These are phyloP conservation scores for Diutina siamensis DNA, from an alignment of 1,139 yeast genomes.

Conservation along the genomic window DNA sequence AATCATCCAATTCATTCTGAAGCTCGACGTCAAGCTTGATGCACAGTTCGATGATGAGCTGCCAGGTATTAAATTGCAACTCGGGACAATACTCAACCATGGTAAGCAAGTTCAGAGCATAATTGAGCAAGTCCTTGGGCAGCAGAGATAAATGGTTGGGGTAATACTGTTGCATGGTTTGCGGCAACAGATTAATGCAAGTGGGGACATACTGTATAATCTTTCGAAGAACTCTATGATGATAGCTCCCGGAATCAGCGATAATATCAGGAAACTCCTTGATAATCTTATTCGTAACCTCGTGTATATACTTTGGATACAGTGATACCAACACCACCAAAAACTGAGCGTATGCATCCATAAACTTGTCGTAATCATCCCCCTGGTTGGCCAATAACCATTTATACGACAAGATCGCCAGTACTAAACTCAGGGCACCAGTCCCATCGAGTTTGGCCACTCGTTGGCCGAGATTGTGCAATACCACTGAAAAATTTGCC, in stretches of 20 bases:
- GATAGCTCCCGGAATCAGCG: conserved; percentile 18
- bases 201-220: conserved; percentile 73
- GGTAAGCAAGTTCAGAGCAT: conserved; percentile 50
- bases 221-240: conserved; percentile 56
- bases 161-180: conserved; percentile 44
- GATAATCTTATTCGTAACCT: conserved; percentile 59
- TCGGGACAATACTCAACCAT: conserved; percentile 65
- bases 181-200: conserved; percentile 54
- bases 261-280: conserved; percentile 36
- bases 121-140: conserved; percentile 43
- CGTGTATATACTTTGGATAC: conserved; percentile 80
- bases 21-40: conserved; percentile 90
- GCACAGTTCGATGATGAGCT: conserved; percentile 62
- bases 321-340: conserved; percentile 71
- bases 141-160: conserved; percentile 69
- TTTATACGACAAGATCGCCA: conserved; percentile 28
- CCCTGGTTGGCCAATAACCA: conserved; percentile 40
- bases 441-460: conserved; percentile 28
- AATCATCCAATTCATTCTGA: conserved; percentile 77
- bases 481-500: conserved; percentile 24
- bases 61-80: conserved; percentile 66
- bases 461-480: conserved; percentile 24
- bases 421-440: conserved; percentile 21
- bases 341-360: conserved; percentile 52
- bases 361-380: conserved; percentile 20